Percentiles rank a stretch among this genome's conserved stretches.
phyloP scores from a whole-genome alignment of 441 rosid genomes.

The Melastoma candidum region DNA sequence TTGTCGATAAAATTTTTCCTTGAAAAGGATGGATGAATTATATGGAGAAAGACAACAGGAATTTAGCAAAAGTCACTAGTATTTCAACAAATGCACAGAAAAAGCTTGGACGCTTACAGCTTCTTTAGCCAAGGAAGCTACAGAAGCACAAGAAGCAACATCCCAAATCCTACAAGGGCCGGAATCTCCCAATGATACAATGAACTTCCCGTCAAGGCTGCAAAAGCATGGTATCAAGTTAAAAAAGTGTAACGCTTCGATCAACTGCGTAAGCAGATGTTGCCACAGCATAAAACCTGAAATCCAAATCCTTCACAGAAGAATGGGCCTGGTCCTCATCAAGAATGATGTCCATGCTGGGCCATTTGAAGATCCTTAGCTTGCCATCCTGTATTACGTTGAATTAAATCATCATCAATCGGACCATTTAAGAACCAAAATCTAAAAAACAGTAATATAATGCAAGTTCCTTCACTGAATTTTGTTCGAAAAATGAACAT shows the following conservation, averaged over 20 bases:
- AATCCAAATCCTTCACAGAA: constrained; percentile 55
- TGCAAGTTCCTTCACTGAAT: no score
- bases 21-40: no score
- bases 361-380: constrained; percentile 88
- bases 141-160: constrained; percentile 37
- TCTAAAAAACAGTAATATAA: no score
- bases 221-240: constrained; percentile 15
- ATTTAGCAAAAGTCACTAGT: no score
- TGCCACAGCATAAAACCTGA: constrained; percentile 43
- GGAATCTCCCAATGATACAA: constrained; percentile 61
- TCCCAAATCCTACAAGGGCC: constrained; percentile 92
- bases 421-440: constrained; percentile 11
- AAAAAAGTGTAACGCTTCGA: no score
- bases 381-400: constrained; percentile 85
- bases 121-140: constrained; percentile 59
- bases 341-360: constrained; percentile 61
- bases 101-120: constrained; percentile 27
- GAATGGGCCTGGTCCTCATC: constrained; percentile 59
- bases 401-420: constrained; percentile 32
- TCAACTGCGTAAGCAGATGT: no score
- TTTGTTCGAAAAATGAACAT: no score
- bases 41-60: no score
- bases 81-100: no score
- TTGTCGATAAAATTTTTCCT: no score
- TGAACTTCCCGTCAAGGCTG: constrained; percentile 82